phyloP scores from a whole-genome alignment of 257 asterid species.

The Lavandula angustifolia region DNA sequence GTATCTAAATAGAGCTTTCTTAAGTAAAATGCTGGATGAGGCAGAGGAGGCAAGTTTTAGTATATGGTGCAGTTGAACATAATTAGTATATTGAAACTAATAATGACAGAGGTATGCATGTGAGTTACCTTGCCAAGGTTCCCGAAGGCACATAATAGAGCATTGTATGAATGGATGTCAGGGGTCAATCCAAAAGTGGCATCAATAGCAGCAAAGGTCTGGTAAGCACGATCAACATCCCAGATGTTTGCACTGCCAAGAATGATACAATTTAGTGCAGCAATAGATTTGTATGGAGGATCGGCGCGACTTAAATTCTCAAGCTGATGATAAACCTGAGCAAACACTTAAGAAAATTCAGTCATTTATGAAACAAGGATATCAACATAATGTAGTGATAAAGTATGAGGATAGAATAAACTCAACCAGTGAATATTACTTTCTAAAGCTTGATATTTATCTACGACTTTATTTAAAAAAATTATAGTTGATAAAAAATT shows the following conservation, averaged over 20 bases:
- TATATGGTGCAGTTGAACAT: constrained; percentile 11
- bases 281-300: constrained; percentile 76
- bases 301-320: constrained; percentile 69
- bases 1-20: constrained; percentile 9
- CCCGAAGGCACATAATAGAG: constrained; percentile 71
- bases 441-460: neutral
- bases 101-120: constrained; percentile 20
- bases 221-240: constrained; percentile 91
- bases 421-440: neutral
- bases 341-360: constrained; percentile 33
- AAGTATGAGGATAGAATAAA: constrained; percentile 17
- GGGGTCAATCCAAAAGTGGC: constrained; percentile 65
- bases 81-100: neutral
- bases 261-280: constrained; percentile 74
- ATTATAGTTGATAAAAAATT: neutral
- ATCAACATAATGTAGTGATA: constrained; percentile 3
- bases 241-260: constrained; percentile 89
- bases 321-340: constrained; percentile 91
- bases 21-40: constrained; percentile 3
- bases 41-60: neutral
- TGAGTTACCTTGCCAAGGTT: constrained; percentile 68
- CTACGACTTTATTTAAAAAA: constrained; percentile 6
- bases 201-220: constrained; percentile 67
- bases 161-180: constrained; percentile 77
- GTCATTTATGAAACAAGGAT: constrained; percentile 26